Evolutionary conservation across 257 asterid species (phyloP).

Genomic region (Plantago ovata): DNA sequence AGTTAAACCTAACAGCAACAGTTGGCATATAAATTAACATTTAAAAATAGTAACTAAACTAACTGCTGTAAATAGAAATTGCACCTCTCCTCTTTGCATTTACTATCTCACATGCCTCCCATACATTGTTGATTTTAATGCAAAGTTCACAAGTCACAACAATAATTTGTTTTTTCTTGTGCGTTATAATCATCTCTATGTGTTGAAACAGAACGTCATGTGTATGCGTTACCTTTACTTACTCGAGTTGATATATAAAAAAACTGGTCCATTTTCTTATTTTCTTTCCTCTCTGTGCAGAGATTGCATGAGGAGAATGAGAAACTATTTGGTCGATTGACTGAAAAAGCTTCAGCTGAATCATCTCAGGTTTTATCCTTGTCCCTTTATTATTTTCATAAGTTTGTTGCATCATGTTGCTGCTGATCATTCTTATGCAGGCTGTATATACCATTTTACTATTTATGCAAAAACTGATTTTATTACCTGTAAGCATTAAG

Average conservation of each 20-base stretch:
- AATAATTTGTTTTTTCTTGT: background rate
- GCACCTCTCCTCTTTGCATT: no score
- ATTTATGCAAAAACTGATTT: conserved; percentile 17
- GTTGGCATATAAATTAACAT: no score
- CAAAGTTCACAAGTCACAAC: no score
- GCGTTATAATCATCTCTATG: conserved; percentile 8
- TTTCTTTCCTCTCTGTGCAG: conserved; percentile 30
- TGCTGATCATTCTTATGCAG: conserved; percentile 14
- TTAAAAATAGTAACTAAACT: no score
- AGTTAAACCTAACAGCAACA: no score
- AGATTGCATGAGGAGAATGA: conserved; percentile 98
- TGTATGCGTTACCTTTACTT: background rate
- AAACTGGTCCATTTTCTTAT: conserved; percentile 5
- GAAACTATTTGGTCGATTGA: conserved; percentile 86
- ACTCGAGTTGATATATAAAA: background rate
- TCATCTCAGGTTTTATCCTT: conserved; percentile 61
- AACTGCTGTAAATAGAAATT: no score
- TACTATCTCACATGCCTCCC: no score
- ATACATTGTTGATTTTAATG: no score
- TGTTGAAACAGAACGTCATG: conserved; percentile 3
- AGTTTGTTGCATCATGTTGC: conserved; percentile 1
- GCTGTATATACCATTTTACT: conserved; percentile 14
- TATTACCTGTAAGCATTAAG: conserved; percentile 15
- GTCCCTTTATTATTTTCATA: conserved; percentile 10
- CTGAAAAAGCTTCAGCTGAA: conserved; percentile 87